Conservation (phyloP, 805 yeast genomes). For the Groenewaldozyma salmanticensis region DNA sequence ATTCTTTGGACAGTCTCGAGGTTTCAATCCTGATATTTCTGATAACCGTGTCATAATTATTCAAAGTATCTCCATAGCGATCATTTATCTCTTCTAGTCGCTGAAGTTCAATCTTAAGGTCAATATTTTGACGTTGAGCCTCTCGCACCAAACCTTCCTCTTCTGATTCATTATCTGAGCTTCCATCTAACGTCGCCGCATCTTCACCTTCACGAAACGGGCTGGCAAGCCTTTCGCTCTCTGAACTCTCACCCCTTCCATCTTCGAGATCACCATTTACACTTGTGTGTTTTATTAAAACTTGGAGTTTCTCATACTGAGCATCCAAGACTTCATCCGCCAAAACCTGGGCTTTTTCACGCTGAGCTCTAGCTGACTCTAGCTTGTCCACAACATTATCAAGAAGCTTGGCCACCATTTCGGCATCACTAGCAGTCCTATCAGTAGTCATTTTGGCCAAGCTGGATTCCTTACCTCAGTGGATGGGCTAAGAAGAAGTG, state of each 20-base stretch:
- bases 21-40: slow-evolving; percentile 6
- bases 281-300: background rate
- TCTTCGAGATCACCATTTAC: background rate
- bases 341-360: background rate
- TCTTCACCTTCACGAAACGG: background rate
- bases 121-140: slow-evolving; percentile 8
- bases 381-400: slow-evolving; percentile 1
- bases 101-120: slow-evolving; percentile 15
- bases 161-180: background rate
- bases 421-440: too few relatives aligned
- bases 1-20: slow-evolving; percentile 5
- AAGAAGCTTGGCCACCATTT: too few relatives aligned
- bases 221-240: too few relatives aligned
- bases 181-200: background rate
- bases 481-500: too few relatives aligned
- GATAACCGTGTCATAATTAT: slow-evolving; percentile 12
- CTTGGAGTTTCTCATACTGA: background rate
- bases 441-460: too few relatives aligned
- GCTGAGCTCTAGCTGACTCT: background rate
- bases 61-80: slow-evolving; percentile 9
- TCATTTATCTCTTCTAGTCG: slow-evolving; percentile 11
- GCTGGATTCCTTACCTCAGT: too few relatives aligned
- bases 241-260: too few relatives aligned
- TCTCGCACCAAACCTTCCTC: background rate
- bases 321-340: background rate